Evolutionary conservation across 179 eudicot genomes (phyloP).

Genomic region (Amaranthus tricolor): DNA sequence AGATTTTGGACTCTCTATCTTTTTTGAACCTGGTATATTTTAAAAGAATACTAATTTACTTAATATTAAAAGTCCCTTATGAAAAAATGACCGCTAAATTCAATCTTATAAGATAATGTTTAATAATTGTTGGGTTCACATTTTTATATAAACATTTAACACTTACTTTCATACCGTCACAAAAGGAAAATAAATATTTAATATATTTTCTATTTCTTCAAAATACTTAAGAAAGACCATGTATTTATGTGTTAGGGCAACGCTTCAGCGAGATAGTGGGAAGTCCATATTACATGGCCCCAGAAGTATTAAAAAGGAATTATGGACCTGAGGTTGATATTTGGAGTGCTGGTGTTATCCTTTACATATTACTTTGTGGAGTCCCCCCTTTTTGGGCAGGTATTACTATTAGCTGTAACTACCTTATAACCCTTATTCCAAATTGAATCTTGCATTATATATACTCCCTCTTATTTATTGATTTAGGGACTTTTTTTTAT

Average conservation of each 20-base stretch:
- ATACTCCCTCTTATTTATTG: no score
- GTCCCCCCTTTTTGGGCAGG: slow-evolving; percentile 97
- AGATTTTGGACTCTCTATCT: slow-evolving; percentile 78
- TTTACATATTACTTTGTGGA: slow-evolving; percentile 74
- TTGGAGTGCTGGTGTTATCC: slow-evolving; percentile 78
- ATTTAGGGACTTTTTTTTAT: no score
- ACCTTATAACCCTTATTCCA: background rate
- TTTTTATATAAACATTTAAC: no score
- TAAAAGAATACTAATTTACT: background rate
- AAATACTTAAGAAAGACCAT: background rate
- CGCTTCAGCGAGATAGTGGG: slow-evolving; percentile 62
- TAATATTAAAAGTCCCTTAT: no score
- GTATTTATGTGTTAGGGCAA: background rate
- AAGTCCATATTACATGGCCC: slow-evolving; percentile 93
- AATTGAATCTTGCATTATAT: no score
- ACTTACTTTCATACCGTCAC: no score
- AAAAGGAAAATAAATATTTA: no score
- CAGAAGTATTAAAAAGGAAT: slow-evolving; percentile 70
- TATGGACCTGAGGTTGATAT: slow-evolving; percentile 74
- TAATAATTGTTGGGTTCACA: no score
- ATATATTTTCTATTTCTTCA: no score
- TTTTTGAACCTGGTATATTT: slow-evolving; percentile 67
- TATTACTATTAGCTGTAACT: background rate
- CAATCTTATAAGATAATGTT: no score
- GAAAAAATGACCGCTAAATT: no score